Evolutionary conservation across 2,329 filamentous ascomycete genomes (phyloP).

Genomic region (Periconia digitata): DNA sequence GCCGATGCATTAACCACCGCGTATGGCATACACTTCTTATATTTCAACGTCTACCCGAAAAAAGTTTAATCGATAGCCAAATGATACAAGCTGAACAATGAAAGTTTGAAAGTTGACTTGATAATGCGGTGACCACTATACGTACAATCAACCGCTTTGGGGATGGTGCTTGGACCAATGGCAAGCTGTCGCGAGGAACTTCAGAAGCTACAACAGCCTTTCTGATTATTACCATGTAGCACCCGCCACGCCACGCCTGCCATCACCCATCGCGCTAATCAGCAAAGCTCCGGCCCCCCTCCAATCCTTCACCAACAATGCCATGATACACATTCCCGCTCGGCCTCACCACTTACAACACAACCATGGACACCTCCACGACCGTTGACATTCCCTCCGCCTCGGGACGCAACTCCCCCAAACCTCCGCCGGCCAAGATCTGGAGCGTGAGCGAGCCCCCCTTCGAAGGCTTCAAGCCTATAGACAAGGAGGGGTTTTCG

Average conservation of each 20-base stretch:
- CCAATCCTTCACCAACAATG: not conserved
- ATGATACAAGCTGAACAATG: too few species aligned
- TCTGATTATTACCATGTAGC: not conserved
- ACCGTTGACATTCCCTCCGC: slow-evolving; percentile 42
- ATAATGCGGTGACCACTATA: not conserved
- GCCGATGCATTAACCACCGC: too few species aligned
- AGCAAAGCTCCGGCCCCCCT: not conserved
- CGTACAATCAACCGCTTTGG: not conserved
- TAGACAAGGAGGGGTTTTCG: slow-evolving; percentile 69
- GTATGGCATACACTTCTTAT: too few species aligned
- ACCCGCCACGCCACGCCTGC: not conserved
- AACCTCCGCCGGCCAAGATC: slow-evolving; percentile 55
- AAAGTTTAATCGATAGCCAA: not conserved
- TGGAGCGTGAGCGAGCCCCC: slow-evolving; percentile 60
- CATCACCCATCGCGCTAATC: not conserved
- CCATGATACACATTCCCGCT: not conserved
- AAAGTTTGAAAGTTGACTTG: too few species aligned
- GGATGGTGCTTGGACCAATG: not conserved
- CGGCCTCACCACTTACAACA: not conserved
- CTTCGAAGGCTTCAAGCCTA: slow-evolving; percentile 60
- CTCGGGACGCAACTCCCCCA: slow-evolving; percentile 53
- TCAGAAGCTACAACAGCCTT: not conserved
- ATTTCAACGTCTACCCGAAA: too few species aligned
- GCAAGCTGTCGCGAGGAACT: not conserved
- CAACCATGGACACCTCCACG: slow-evolving; percentile 41